phyloP scores from a whole-genome alignment of 805 yeast species.

The Torulaspora gathmanii region DNA sequence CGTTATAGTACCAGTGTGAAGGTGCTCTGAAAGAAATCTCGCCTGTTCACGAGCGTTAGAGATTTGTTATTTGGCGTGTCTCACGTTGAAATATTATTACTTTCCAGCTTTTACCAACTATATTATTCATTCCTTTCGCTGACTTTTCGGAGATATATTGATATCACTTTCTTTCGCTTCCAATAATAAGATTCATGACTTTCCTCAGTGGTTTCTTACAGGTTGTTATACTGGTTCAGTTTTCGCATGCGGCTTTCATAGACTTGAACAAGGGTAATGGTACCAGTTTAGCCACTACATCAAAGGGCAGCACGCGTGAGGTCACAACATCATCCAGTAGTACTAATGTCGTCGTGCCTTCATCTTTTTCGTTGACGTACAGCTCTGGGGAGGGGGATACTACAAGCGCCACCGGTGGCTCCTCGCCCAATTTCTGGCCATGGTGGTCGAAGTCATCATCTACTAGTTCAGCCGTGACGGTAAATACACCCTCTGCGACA shows the following conservation, averaged over 20 bases:
- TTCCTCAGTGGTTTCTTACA: neutral
- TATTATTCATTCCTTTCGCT: constrained; percentile 8
- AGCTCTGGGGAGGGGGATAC: neutral
- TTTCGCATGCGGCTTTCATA: neutral
- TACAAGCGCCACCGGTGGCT: neutral
- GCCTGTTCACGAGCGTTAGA: too few relatives aligned
- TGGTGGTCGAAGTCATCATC: constrained; percentile 1
- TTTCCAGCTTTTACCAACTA: neutral
- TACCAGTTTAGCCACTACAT: neutral
- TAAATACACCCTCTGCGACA: neutral
- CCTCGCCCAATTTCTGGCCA: neutral
- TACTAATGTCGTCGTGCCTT: constrained; percentile 1
- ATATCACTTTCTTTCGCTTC: neutral
- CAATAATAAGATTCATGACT: neutral
- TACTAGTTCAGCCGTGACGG: neutral
- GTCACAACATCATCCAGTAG: neutral
- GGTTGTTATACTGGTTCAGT: neutral
- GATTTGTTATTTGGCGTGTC: too few relatives aligned
- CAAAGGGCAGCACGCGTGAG: neutral
- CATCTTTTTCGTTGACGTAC: constrained; percentile 2
- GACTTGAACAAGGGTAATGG: neutral
- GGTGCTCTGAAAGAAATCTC: too few relatives aligned
- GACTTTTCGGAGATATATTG: neutral
- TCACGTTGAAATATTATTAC: neutral
- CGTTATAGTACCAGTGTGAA: too few relatives aligned